Base-by-base conservation (phyloP, 2,329 filamentous ascomycete genomes). In the Aotearoamyces nothofagi region DNA sequence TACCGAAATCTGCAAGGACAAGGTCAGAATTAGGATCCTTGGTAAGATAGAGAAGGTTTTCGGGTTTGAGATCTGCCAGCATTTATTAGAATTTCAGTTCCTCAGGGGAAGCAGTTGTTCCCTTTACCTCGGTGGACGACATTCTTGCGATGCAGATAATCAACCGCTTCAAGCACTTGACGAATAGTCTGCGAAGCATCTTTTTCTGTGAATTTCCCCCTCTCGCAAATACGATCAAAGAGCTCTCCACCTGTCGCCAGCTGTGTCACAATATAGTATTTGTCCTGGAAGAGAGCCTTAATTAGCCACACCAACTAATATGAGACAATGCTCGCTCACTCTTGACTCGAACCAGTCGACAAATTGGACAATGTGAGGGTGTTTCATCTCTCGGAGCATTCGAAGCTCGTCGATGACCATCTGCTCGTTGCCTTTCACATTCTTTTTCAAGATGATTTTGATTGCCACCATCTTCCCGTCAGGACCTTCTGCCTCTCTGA, bases 401-500 rank as follows among this genome's bases (percentile, higher is more conserved):
- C 84, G 70, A 45, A 98, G 66, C 61, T 98, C 90, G 54, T 98
- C 90, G 53, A 92, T 90, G 22, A 98, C 90, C 90, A 98, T 98
- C 54, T 78, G 74, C 63, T 98, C 90, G 47, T 96, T 96, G 40
- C 86, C 87, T 54, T 86, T 92, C 52, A 98, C 87, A 57, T 93
- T 96, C 64, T 93, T 94, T 70, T 98, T 98, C 49, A 96, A 63
- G 55, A 98, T 98, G 53, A 98, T 96, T 67, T 98, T 98, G 56
- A 98, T 71, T 22, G 90, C 90, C 36, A 92, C 86, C 62, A 92
- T 78, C 63, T 93, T 79, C 53, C 83, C 82, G 12, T 69, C 66
- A 23, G 78, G 72, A 42, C 81, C 70, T 37, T 94, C 84, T 35
- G 90, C 90, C 58, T 98, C 90, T 45, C 90, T 75, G 47, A 98